A percentile compares a stretch with the other conserved stretches of the same genome.
Conservation (phyloP, 164 flowering plant species). For the Aristolochia californica region DNA sequence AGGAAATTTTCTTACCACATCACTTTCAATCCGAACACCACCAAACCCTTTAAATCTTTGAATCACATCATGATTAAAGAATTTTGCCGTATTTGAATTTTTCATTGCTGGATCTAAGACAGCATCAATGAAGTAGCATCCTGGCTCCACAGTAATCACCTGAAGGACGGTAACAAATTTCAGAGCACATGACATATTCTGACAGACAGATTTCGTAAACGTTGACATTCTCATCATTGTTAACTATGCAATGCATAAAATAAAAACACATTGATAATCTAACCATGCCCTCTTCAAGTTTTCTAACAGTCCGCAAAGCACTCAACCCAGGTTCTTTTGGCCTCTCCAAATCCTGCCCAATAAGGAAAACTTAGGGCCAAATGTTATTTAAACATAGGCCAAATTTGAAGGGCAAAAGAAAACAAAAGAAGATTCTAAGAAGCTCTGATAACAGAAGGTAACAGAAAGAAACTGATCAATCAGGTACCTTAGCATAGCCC, state of each 20-base stretch:
- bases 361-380: neutral
- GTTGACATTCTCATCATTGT: neutral
- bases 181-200: neutral
- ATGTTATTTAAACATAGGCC: neutral
- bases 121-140: slow-evolving; percentile 91
- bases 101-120: slow-evolving; percentile 65
- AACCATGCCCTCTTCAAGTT: slow-evolving; percentile 88
- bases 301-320: slow-evolving; percentile 58
- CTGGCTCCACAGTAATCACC: slow-evolving; percentile 98
- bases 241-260: neutral
- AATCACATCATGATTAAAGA: slow-evolving; percentile 45
- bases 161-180: slow-evolving; percentile 7
- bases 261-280: slow-evolving; percentile 10
- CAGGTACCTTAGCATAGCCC: slow-evolving; percentile 66
- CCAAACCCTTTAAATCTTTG: slow-evolving; percentile 58
- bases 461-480: slow-evolving; percentile 1
- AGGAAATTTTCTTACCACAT: slow-evolving; percentile 44
- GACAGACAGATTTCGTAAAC: neutral
- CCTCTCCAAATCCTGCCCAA: slow-evolving; percentile 61
- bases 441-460: neutral
- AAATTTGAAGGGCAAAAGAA: neutral
- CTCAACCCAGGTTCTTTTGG: slow-evolving; percentile 74
- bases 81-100: slow-evolving; percentile 40
- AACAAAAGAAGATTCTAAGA: neutral
- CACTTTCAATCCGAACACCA: slow-evolving; percentile 95